Evolutionary conservation across 2,329 filamentous ascomycete genomes (phyloP), one percentile per base, ranked within the genome.

Genomic region (Colletotrichum melonis): DNA sequence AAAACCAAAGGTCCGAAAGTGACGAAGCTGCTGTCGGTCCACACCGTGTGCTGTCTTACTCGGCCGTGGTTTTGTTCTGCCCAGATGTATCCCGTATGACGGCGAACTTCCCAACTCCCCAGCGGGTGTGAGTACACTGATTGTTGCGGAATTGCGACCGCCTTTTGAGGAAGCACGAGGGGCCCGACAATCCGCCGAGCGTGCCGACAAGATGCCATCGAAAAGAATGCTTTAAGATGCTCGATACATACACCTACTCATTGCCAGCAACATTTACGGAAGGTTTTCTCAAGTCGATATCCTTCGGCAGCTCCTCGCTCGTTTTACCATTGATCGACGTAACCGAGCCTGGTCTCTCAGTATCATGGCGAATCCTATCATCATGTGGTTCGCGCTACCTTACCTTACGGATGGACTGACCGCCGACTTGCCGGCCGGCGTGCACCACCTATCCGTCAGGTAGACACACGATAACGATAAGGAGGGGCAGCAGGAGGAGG

Each of bases 341-440:
- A 49, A 49, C 42, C 42, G 4, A 19, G n/a, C 42, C 42, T 22
- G 42, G 42, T 22, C 19, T 9, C 19, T 49, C 42, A 22, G 19
- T 8, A 49, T 22, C 42, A 49, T 49, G 19, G 42, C 14, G 22
- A 26, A 63, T 54, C 8, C 28, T n/a, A 30, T 63, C 28, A 49
- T 49, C 42, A 49, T 11, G 42, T 14, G 42, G 42, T 14, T 35
- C 26, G 26, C 19, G 12, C 28, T 42, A 54, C 38, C 14, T 42
- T 19, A 19, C 38, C 38, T 42, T 42, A 6, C 38, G 14, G 16
- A 8, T 56, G n/a, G 42, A 59, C 42, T 38, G 56, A 67, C 63
- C 46, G 63, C 68, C 56, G 56, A 46, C 63, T 55, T 60, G 67
- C 60, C 67, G 67, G 67, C 67, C 67, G 59, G 60, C 26, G 58